Evolutionary conservation across 305 asterid genomes (phyloP), one percentile per base, ranked within the genome.

Genomic region (Nicotiana rustica): DNA sequence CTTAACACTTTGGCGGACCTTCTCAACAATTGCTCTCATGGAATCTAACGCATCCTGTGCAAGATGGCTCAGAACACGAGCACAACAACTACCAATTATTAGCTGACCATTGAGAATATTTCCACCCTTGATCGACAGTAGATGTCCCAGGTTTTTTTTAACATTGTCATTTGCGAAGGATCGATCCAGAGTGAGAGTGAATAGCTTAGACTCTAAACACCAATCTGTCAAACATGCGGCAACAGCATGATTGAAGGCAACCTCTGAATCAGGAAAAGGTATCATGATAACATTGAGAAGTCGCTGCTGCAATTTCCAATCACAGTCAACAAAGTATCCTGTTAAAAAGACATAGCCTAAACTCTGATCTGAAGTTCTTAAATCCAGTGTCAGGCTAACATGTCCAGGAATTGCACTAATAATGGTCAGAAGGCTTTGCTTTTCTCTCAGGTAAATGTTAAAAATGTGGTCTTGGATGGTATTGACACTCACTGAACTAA

Each of bases 1-100:
- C 88, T 91, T 95, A 78, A 96, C 99, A 86, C 95, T 87, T 71
- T 86, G 86, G 35, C 98, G 93, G 41, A 96, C 92, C 83, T 89
- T 94, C 49, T 88, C 88, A 29, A 94, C 38, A 10, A 90, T 87
- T 81, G 82, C 85, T 84, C 70, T 82, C 90, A 87, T 81, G 41
- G 82, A 85, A 55, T 49, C 83, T 66, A 96, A 73, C 35, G 97
- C 95, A 75, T 88, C 92, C 64, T 77, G 90, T n/a, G 94, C 98
- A 80, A 94, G 87, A 81, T 86, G 81, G 57, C 91, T 90, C 89
- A 96, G 81, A 12, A 85, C 88, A 71, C 88, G 89, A 81, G 95
- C 91, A 85, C 84, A 94, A 85, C 99, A 96, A 83, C 91, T 89
- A 47, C 88, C 88, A 66, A 91, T 87, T 56, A 94, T 81, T 71